Base-by-base conservation (phyloP, 805 yeast species). In the Ogataea thermomethanolica region DNA sequence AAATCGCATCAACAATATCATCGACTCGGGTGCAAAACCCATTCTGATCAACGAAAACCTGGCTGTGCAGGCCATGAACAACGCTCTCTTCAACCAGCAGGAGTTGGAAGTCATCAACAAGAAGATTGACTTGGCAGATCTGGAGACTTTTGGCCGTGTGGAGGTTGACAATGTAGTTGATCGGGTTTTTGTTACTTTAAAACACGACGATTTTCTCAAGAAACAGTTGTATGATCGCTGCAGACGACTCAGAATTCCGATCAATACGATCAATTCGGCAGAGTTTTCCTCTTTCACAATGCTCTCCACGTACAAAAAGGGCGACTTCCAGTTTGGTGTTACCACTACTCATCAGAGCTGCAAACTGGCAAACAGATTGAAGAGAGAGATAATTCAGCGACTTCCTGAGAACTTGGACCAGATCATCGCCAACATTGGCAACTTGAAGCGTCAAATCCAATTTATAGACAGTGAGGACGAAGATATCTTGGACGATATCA, bases 311-410 rank as follows among this genome's bases (percentile, higher is more conserved):
- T 77, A 75, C 55, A 65, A 69, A 2, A 79, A 81, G 41, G 93
- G 95, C 6, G 78, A 75, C 24, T 78, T 90, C 61, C 91, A 85
- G 59, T 50, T 90, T 37, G 95, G 95, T 1, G 77, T 90, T 8
- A 79, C 91, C 3, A 90, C 97, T 0, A 76, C 81, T 20, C 95
- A 96, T 0, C 84, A 84, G 62, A 96, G 97, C 4, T 90, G 97
- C 65, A 77, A 87, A 37, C 66, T 90, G 37, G 95, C 96, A 1
- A 76, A 80, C 39, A 71, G 95, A 51, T 73, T 90, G 51, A 84
- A 80, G 52, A 68, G 97, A 47, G 95, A 85, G 45, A 63, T 87
- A 29, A 76, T 78, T 1, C 67, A 75, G 23, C 62, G 72, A 5
- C 65, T 90, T 33, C 96, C 97, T 0, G 50, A 67, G 3, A 77